Base-by-base conservation (phyloP, 257 asterid species). In the Solanum rostratum region DNA sequence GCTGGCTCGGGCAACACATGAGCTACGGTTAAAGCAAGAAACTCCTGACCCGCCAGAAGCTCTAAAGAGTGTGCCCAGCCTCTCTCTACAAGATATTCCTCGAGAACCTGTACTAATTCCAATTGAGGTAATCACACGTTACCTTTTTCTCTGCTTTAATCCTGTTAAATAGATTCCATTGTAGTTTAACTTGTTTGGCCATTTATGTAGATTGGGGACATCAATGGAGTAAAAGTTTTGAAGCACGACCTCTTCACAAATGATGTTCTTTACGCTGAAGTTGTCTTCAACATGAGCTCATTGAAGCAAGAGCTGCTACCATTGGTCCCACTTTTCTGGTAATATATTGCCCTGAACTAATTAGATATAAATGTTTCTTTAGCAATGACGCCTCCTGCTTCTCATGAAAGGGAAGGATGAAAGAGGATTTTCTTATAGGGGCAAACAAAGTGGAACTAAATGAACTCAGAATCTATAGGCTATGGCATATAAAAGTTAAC, bases 1-100 rank as follows among this genome's bases (percentile, higher is more conserved):
- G 88, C 90, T 97, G 85, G 96, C 98, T 60, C 98, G 97, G 85
- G 94, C 98, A 68, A 97, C 99, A 29, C 93, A 90, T 71, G 98
- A 95, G 82, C 92, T 97, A 66, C 95, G 91, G 90, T 70, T 94
- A 92, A 95, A 95, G 89, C 99, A 97, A 85, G 99, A 97, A 89
- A 97, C 99, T 73, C 99, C 99, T 39, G 99, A 97, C 82, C 94
- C 98, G 71, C 98, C 98, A 66, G 99, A 97, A 88, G 98, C 98
- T 86, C 91, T 97, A 50, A 97, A 92, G 88, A 88, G 95, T 79
- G 98, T 96, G 43, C 99, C 99, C 43, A 88, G 98, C 88, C 94
- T 97, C 80, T 91, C 96, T 86, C 91, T 97, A 83, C 88, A 92
- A 87, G 99, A 97, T 89, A 97, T 97, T 86, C 99, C 99, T 19